Base-by-base conservation (phyloP, 2,329 filamentous ascomycete genomes). In the Monilinia polystroma region DNA sequence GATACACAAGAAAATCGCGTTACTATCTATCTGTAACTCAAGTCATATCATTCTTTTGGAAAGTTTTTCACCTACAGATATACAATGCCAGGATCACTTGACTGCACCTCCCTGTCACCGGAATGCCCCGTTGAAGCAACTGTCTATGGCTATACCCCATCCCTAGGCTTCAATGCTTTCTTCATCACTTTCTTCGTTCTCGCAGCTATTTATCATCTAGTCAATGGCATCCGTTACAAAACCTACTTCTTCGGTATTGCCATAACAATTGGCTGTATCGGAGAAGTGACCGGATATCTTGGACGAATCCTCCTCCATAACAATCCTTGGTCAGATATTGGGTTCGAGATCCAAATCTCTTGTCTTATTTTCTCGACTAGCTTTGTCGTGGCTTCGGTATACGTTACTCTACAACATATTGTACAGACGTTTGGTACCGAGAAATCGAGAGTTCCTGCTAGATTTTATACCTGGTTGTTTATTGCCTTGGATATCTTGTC, bases 301-400 rank as follows among this genome's bases (percentile, higher is more conserved):
- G 82, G 82, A n/a, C 82, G 85, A 60, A 77, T 82, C 35, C 78
- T 82, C 20, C 79, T 87, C 65, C 75, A 81, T 72, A 52, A 75
- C 4, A 73, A 87, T 77, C 84, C 85, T 2, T 88, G 82, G 81
- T 78, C 83, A 20, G 63, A 63, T 23, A 51, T 65, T 6, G 73
- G 68, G 16, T 74, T 73, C 77, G 77, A 86, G 76, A 81, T 84
- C 54, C 84, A 88, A 70, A 84, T 84, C 41, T 68, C 67, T 49
- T 73, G 71, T 58, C 52, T 73, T 1, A 71, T 70, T 29, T 68
- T 73, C 56, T 58, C 69, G 3, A 72, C 73, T 8, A 85, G 85
- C 43, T 81, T 88, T 68, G 79, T 87, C 75, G 86, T 85, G 77
- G 84, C 85, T 68, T 82, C 64, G 73, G 82, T 88, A 75, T 89